Evolutionary conservation across 1,284 basidiomycete species (phyloP).

Genomic region (Cryptococcus depauperatus): DNA sequence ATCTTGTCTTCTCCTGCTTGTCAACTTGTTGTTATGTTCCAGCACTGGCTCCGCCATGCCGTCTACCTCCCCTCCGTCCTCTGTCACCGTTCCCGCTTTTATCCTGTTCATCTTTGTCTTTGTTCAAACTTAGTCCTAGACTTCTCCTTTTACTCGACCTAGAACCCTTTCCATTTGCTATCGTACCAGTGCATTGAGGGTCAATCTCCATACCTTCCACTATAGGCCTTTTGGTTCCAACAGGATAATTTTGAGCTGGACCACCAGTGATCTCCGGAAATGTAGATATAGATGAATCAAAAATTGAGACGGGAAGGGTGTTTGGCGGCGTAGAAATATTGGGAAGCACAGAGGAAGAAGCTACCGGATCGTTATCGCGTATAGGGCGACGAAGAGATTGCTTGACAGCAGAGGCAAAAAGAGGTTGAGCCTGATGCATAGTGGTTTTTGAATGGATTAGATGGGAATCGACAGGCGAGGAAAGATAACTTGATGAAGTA

Average conservation of each 20-base stretch:
- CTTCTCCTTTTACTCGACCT: conserved; percentile 22
- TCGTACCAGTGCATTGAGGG: conserved; percentile 2
- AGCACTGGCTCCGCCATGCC: too few relatives aligned
- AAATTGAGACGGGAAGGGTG: conserved; percentile 6
- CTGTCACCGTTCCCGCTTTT: conserved; percentile 4
- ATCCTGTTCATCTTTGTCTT: conserved; percentile 6
- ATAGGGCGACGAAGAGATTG: conserved; percentile 6
- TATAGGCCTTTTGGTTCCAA: conserved; percentile 18
- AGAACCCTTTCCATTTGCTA: neutral
- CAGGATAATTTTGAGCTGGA: conserved; percentile 11
- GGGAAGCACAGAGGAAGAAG: conserved; percentile 3
- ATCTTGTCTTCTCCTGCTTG: too few relatives aligned
- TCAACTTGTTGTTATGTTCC: too few relatives aligned
- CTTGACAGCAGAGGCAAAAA: conserved; percentile 3
- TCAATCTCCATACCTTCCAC: conserved; percentile 16
- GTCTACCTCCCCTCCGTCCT: conserved; percentile 11
- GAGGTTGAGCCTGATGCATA: neutral
- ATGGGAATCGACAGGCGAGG: conserved; percentile 13
- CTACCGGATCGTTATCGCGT: conserved; percentile 1
- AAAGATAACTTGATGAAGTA: conserved; percentile 9
- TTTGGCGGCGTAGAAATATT: conserved; percentile 1
- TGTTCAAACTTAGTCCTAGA: conserved; percentile 8
- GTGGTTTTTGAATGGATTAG: neutral
- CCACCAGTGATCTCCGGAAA: conserved; percentile 1
- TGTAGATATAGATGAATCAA: conserved; percentile 15